Evolutionary conservation across 179 eudicot genomes (phyloP).

Genomic region (Carnegiea gigantea): DNA sequence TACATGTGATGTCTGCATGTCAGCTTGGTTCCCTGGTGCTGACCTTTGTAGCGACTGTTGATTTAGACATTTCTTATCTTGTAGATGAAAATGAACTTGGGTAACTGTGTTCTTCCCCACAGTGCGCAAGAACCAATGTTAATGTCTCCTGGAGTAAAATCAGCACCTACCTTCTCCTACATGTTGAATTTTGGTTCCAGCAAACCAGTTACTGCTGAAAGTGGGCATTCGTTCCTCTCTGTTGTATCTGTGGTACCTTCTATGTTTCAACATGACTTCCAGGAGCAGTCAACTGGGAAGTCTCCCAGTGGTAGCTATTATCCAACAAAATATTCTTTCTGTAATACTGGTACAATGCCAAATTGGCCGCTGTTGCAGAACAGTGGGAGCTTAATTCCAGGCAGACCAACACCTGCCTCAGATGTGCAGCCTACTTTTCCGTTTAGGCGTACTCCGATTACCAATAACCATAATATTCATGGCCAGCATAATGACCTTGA

Average conservation of each 20-base stretch:
- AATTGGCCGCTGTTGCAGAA: conserved; percentile 29
- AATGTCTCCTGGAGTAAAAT: conserved; percentile 27
- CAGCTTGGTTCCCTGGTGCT: conserved; percentile 10
- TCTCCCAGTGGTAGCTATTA: conserved; percentile 23
- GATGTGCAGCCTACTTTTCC: conserved; percentile 31
- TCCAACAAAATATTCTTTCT: conserved; percentile 23
- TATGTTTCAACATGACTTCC: conserved; percentile 34
- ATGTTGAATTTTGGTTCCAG: conserved; percentile 35
- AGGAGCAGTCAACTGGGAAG: conserved; percentile 32
- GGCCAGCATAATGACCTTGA: conserved; percentile 33
- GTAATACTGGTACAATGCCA: conserved; percentile 26
- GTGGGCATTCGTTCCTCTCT: conserved; percentile 43
- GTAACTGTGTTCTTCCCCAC: conserved; percentile 27
- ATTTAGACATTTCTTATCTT: conserved; percentile 12
- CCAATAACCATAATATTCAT: conserved; percentile 21
- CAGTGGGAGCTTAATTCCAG: conserved; percentile 25
- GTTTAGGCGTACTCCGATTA: conserved; percentile 20
- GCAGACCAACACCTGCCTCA: conserved; percentile 18
- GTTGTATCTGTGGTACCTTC: conserved; percentile 43
- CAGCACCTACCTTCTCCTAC: conserved; percentile 27
- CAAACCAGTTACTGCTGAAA: conserved; percentile 37
- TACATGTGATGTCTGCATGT: conserved; percentile 6
- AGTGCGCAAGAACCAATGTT: conserved; percentile 35
- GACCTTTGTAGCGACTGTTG: background rate
- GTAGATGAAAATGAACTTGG: conserved; percentile 34